These are phyloP conservation scores for Mikania micrantha DNA, from an alignment of 129 eudicot species.

Conservation along the genomic window DNA sequence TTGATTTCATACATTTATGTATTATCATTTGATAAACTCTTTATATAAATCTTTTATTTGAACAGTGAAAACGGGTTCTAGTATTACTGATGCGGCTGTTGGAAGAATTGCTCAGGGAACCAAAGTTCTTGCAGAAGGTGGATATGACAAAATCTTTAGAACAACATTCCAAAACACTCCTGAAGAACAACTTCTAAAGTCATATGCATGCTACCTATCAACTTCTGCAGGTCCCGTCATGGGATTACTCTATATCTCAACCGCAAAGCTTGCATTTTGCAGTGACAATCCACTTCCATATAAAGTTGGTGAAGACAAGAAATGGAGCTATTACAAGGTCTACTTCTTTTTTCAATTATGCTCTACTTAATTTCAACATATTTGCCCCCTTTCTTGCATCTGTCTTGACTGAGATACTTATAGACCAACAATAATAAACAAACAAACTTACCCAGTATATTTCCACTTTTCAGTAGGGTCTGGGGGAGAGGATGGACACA, in stretches of 20 bases:
- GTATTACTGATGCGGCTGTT: conserved; percentile 54
- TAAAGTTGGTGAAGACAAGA: conserved; percentile 43
- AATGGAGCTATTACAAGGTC: conserved; percentile 64
- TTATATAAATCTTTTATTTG: background rate
- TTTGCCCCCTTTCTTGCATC: background rate
- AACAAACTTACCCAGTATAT: too few species aligned
- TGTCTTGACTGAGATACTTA: background rate
- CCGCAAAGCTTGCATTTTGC: conserved; percentile 57
- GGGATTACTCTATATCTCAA: conserved; percentile 52
- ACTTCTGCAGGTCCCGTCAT: conserved; percentile 64
- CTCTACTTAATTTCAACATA: background rate
- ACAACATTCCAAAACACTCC: conserved; percentile 48
- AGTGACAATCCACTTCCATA: conserved; percentile 59
- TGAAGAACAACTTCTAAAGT: conserved; percentile 45
- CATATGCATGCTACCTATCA: conserved; percentile 55
- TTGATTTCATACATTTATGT: background rate
- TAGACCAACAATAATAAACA: background rate
- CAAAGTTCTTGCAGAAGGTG: conserved; percentile 64
- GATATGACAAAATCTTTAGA: conserved; percentile 57
- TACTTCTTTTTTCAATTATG: background rate
- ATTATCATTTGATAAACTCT: background rate
- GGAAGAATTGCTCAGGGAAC: conserved; percentile 62
- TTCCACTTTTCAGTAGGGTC: too few species aligned
- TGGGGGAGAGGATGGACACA: too few species aligned
- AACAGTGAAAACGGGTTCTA: conserved; percentile 60